Evolutionary conservation across 495 filamentous ascomycete genomes (phyloP), one percentile per base, ranked within the genome.

Genomic region (Collariella sp.): DNA sequence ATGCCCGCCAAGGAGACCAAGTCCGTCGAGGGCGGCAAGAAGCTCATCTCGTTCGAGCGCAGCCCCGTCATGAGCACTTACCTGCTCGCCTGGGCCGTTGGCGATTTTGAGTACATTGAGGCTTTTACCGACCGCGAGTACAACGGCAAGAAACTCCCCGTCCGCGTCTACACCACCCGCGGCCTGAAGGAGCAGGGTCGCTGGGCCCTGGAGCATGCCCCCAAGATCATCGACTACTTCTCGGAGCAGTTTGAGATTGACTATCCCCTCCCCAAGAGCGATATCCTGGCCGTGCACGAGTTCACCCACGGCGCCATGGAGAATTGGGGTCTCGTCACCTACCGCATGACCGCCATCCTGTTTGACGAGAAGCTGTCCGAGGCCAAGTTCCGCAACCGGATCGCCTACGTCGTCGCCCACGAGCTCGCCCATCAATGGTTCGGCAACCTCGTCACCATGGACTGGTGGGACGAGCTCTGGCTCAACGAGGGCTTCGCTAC

Each of bases 391-490:
- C 90, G 86, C 66, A 94, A 94, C 65, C 76, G 89, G 34, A 86
- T 98, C 48, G 91, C 91, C 18, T 96, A 98, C 58, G 90, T 96
- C 29, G 89, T 96, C 18, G 87, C 89, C 6, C 90, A 95, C 68
- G 91, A 98, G 65, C 74, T 98, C 42, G 93, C 93, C 26, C 93
- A 98, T 69, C 93, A 97, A 72, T 98, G 93, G 93, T 98, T 96
- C 63, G 93, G 93, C 29, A 96, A 98, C 65, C 80, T 96, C 16
- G 93, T 96, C 19, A 88, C 85, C 15, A 89, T 89, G 85, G 81
- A 84, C 58, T 84, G 80, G 80, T 96, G 93, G 93, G 90, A 86
- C 66, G 93, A 95, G 68, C 77, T 98, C 20, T 98, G 93, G 91
- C 79, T 97, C 12, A 94, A 94, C 56, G 91, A 97, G 68, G 91